A percentile compares a stretch with the other conserved stretches of the same genome.
These are phyloP conservation scores for Calonectria honghensis DNA, from an alignment of 2,329 filamentous ascomycete species.

Conservation along the genomic window DNA sequence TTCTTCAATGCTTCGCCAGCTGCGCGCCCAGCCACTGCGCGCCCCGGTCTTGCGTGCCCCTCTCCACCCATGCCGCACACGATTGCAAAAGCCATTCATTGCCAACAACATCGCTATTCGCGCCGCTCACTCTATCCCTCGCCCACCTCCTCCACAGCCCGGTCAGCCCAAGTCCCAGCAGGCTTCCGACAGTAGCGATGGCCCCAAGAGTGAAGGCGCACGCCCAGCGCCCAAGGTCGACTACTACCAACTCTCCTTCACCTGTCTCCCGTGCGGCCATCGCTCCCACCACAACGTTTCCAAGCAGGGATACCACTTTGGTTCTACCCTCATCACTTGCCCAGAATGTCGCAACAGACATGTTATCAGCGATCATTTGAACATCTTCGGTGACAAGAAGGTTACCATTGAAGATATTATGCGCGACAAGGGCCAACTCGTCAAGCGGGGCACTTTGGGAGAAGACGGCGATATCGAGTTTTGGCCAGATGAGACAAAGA, in stretches of 20 bases:
- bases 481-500: conserved; percentile 81
- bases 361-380: conserved; percentile 91
- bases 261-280: conserved; percentile 88
- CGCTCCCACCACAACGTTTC: conserved; percentile 91
- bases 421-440: conserved; percentile 82
- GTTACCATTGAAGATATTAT: conserved; percentile 87
- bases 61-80: conserved; percentile 35
- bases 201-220: conserved; percentile 55
- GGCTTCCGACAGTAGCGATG: conserved; percentile 42
- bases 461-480: conserved; percentile 93
- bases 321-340: conserved; percentile 91
- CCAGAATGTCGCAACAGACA: conserved; percentile 91
- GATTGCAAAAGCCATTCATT: conserved; percentile 42
- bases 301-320: conserved; percentile 96
- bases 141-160: conserved; percentile 52
- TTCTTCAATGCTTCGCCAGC: conserved; percentile 46
- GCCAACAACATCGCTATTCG: conserved; percentile 49
- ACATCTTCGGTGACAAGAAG: conserved; percentile 82
- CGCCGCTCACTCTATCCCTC: conserved; percentile 61
- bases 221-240: conserved; percentile 69
- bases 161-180: conserved; percentile 37
- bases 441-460: conserved; percentile 82
- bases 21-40: conserved; percentile 45
- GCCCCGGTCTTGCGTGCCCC: conserved; percentile 40
- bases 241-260: conserved; percentile 92